Conservation (phyloP, 805 yeast genomes). For the Phaffomyces opuntiae region DNA sequence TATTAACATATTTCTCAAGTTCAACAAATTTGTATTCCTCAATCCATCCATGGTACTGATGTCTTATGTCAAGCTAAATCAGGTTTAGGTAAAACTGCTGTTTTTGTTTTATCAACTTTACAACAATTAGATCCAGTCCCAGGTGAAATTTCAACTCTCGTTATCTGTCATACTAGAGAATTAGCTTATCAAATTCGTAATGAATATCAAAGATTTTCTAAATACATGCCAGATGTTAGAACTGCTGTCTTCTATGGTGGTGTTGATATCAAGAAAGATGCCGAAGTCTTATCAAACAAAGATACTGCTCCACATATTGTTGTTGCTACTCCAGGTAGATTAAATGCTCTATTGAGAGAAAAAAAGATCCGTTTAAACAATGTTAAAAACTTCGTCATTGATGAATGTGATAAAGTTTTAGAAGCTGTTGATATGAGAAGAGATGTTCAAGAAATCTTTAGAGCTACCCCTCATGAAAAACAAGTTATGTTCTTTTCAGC, state of each 20-base stretch:
- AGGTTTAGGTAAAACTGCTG: conserved; percentile 99
- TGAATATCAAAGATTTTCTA: conserved; percentile 95
- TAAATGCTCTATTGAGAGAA: conserved; percentile 89
- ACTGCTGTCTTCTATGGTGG: conserved; percentile 98
- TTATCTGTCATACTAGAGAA: conserved; percentile 97
- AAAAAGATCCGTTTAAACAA: conserved; percentile 80
- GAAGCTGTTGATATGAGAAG: conserved; percentile 93
- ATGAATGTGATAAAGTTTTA: conserved; percentile 97
- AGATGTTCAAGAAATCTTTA: conserved; percentile 96
- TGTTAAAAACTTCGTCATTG: conserved; percentile 91
- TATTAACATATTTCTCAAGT: conserved; percentile 38
- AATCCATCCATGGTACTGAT: conserved; percentile 95
- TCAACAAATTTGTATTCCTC: conserved; percentile 97
- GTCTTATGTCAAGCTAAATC: conserved; percentile 99
- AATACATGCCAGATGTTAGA: conserved; percentile 96
- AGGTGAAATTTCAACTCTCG: conserved; percentile 92
- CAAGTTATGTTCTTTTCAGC: conserved; percentile 99
- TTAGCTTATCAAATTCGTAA: conserved; percentile 97
- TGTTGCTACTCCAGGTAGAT: conserved; percentile 98
- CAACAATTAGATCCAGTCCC: conserved; percentile 97
- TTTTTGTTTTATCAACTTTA: conserved; percentile 88
- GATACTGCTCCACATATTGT: conserved; percentile 95
- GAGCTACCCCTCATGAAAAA: conserved; percentile 95
- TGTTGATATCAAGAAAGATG: conserved; percentile 75
- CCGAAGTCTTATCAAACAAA: conserved; percentile 81